Percentiles rank a stretch among this genome's conserved stretches.
Evolutionary conservation across 2,329 filamentous ascomycete species (phyloP).

Genomic region (Zopfia rhizophila): DNA sequence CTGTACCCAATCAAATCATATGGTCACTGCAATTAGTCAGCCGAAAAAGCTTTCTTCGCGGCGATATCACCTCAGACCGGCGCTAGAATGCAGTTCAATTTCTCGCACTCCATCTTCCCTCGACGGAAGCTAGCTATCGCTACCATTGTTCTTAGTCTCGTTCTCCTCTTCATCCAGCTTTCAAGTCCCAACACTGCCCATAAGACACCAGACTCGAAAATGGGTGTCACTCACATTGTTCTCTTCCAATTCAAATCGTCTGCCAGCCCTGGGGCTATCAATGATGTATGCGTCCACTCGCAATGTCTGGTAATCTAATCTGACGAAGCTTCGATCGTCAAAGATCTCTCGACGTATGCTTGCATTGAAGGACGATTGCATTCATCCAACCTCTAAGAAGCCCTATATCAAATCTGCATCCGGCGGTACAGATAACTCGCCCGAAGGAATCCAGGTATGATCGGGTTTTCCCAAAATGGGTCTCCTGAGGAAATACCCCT

Average conservation of each 20-base stretch:
- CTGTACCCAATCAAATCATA: too few relatives aligned
- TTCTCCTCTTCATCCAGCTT: too few relatives aligned
- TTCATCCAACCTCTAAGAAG: slow-evolving; percentile 64
- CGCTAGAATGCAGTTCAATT: too few relatives aligned
- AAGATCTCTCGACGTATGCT: slow-evolving; percentile 66
- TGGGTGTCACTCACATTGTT: slow-evolving; percentile 72
- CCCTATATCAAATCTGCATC: slow-evolving; percentile 67
- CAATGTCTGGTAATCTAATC: not conserved
- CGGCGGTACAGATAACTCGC: slow-evolving; percentile 69
- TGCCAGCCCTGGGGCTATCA: slow-evolving; percentile 29
- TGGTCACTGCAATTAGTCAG: too few relatives aligned
- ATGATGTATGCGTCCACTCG: slow-evolving; percentile 5
- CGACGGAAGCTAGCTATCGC: too few relatives aligned
- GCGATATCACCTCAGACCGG: too few relatives aligned
- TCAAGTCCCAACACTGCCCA: too few relatives aligned
- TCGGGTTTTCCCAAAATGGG: not conserved
- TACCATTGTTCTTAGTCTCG: too few relatives aligned
- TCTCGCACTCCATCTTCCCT: too few relatives aligned
- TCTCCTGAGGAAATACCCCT: too few relatives aligned
- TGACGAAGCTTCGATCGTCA: slow-evolving; percentile 3
- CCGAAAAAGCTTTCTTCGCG: too few relatives aligned
- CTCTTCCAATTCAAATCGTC: slow-evolving; percentile 69
- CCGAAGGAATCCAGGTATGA: slow-evolving; percentile 67
- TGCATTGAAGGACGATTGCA: slow-evolving; percentile 64
- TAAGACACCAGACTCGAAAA: slow-evolving; percentile 37